A percentile compares a stretch with the other conserved stretches of the same genome.
These are phyloP conservation scores for Aspergillus asperescens DNA, from an alignment of 495 filamentous ascomycete species.

Conservation along the genomic window DNA sequence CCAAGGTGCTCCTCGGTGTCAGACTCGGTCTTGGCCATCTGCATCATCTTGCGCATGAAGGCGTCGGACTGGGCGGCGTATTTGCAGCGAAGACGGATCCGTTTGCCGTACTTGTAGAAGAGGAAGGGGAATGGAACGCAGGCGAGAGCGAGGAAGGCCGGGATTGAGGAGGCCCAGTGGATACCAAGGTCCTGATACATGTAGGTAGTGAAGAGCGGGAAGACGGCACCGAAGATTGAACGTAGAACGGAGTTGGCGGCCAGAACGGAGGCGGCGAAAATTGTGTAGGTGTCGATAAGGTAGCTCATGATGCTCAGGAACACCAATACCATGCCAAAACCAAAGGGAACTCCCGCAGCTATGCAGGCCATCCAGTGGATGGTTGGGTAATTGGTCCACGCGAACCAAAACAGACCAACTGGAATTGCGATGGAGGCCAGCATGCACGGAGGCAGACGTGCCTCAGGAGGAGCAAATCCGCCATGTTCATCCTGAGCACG, in stretches of 20 bases:
- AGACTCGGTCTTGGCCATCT: slow-evolving; percentile 19
- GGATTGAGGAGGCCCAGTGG: slow-evolving; percentile 75
- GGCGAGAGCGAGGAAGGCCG: slow-evolving; percentile 68
- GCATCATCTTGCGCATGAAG: slow-evolving; percentile 43
- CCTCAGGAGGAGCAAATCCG: slow-evolving; percentile 45
- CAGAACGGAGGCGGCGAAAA: slow-evolving; percentile 75
- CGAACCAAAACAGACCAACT: slow-evolving; percentile 58
- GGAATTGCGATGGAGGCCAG: slow-evolving; percentile 41
- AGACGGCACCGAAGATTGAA: slow-evolving; percentile 69
- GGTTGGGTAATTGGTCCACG: slow-evolving; percentile 61
- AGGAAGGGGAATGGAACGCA: slow-evolving; percentile 78
- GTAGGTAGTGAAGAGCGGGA: slow-evolving; percentile 76
- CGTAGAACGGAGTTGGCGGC: slow-evolving; percentile 72
- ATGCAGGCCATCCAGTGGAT: slow-evolving; percentile 68
- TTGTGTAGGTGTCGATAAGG: slow-evolving; percentile 74
- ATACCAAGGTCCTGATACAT: slow-evolving; percentile 74
- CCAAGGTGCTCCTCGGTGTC: slow-evolving; percentile 13
- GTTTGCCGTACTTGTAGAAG: slow-evolving; percentile 68
- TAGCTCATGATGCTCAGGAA: slow-evolving; percentile 74
- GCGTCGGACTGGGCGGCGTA: slow-evolving; percentile 56
- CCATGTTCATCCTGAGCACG: slow-evolving; percentile 29
- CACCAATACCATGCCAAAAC: slow-evolving; percentile 69
- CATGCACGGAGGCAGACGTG: slow-evolving; percentile 43
- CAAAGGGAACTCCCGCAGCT: slow-evolving; percentile 62
- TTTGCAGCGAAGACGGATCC: slow-evolving; percentile 65